Evolutionary conservation across 2,329 filamentous ascomycete species (phyloP).

Genomic region (Penicillium digitatum): DNA sequence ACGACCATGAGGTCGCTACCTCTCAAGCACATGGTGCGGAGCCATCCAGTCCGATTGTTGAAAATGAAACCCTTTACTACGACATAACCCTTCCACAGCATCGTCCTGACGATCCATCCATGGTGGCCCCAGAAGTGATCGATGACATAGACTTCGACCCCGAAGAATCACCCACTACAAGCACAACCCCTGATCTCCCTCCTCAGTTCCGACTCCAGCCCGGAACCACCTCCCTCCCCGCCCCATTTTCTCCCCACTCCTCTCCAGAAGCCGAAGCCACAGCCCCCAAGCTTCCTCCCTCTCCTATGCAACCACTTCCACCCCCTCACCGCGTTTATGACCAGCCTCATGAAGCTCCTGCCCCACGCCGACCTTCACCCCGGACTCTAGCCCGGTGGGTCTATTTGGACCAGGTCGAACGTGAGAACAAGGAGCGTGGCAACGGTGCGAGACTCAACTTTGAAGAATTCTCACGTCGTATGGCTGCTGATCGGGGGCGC

Average conservation of each 20-base stretch:
- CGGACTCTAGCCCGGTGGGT: conserved; percentile 46
- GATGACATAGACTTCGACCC: conserved; percentile 1
- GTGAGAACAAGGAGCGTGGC: conserved; percentile 66
- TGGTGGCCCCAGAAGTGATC: not conserved
- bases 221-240: conserved; percentile 30
- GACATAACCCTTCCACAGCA: conserved; percentile 49
- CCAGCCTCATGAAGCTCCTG: conserved; percentile 13
- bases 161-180: conserved; percentile 12
- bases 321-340: conserved; percentile 20
- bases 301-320: conserved; percentile 34
- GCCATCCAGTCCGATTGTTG: not conserved
- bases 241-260: conserved; percentile 29
- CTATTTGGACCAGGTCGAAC: conserved; percentile 60
- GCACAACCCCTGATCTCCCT: conserved; percentile 24
- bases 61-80: conserved; percentile 11
- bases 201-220: conserved; percentile 40
- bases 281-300: conserved; percentile 33
- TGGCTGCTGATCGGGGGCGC: conserved; percentile 64
- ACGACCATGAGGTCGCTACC: conserved; percentile 1
- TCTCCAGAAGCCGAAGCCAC: conserved; percentile 35
- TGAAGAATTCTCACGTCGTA: conserved; percentile 72
- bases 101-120: conserved; percentile 35
- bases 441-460: conserved; percentile 69
- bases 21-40: conserved; percentile 3
- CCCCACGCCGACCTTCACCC: conserved; percentile 25